Conservation (phyloP, 2,329 filamentous ascomycete species). For the Trichoderma breve region DNA sequence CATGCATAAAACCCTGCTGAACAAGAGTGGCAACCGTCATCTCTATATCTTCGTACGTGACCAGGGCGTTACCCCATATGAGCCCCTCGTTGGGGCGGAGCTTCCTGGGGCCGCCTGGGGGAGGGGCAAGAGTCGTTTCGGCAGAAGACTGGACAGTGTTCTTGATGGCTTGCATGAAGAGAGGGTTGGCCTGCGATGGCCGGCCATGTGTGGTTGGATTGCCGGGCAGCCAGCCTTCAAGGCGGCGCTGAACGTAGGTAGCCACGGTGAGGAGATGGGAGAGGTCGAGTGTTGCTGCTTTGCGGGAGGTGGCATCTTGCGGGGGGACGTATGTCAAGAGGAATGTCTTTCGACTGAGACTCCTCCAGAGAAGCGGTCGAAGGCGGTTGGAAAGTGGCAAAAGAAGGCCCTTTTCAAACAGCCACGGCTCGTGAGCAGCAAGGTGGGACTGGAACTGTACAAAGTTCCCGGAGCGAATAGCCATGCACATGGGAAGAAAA, state of each 20-base stretch:
- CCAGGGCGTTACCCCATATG: slow-evolving; percentile 61
- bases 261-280: slow-evolving; percentile 64
- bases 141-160: slow-evolving; percentile 42
- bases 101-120: slow-evolving; percentile 44
- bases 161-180: slow-evolving; percentile 52
- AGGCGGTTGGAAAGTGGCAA: slow-evolving; percentile 74
- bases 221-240: slow-evolving; percentile 56
- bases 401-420: slow-evolving; percentile 72
- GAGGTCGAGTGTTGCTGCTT: slow-evolving; percentile 73
- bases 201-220: slow-evolving; percentile 34
- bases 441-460: slow-evolving; percentile 69
- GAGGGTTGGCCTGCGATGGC: slow-evolving; percentile 45
- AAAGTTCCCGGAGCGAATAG: slow-evolving; percentile 73
- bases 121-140: slow-evolving; percentile 47
- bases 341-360: slow-evolving; percentile 74
- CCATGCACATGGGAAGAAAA: slow-evolving; percentile 70
- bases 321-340: slow-evolving; percentile 73
- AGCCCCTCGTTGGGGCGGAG: slow-evolving; percentile 59
- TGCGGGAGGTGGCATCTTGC: slow-evolving; percentile 50
- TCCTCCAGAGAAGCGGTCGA: slow-evolving; percentile 80
- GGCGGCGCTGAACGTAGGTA: slow-evolving; percentile 60
- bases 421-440: slow-evolving; percentile 64
- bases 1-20: slow-evolving; percentile 76
- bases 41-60: slow-evolving; percentile 68
- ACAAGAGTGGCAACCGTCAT: slow-evolving; percentile 73